Evolutionary conservation across 1,284 basidiomycete genomes (phyloP), one percentile per base, ranked within the genome.

Genomic region (Trichosporon sp.): DNA sequence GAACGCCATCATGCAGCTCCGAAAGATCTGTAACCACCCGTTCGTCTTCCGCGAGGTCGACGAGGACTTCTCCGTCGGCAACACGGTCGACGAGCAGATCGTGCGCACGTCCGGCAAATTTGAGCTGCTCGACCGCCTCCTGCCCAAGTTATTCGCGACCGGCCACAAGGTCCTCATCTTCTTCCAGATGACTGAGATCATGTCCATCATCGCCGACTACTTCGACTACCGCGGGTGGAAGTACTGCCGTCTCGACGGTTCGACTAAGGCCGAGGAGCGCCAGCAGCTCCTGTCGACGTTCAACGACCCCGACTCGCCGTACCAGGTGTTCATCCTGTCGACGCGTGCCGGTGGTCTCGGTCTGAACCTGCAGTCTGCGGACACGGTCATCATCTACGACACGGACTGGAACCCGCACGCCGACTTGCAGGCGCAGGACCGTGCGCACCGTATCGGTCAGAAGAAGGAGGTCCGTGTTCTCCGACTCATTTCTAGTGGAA

Each of bases 131-230:
- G 91, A 91, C 76, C 89, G 95, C 47, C 89, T 98, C 74, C 86
- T 99, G 42, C 96, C 96, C 66, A 99, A 98, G 83, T 91, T 99
- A 76, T 98, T 98, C 78, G 85, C 88, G 3, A 94, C 92, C 6
- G 92, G 91, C 29, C 96, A 99, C 86, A 90, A 95, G 80, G 81
- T 80, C 38, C 89, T 99, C 72, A 98, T 99, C 80, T 98, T 98
- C 89, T 98, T 98, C 90, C 96, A 99, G 84, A 98, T 98, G 96
- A 98, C 96, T 8, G 89, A 95, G 77, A 95, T 98, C 80, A 98
- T 99, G 96, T 95, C 98, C 76, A 98, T 99, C 81, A 96, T 99
- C 89, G 95, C 97, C 80, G 97, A 99, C 81, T 99, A 98, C 81
- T 86, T 98, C 80, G 92, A 92, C 79, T 92, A 91, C 86, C 90